Conservation (phyloP, 2,329 filamentous ascomycete species). For the Cladophialophora psammophila region DNA sequence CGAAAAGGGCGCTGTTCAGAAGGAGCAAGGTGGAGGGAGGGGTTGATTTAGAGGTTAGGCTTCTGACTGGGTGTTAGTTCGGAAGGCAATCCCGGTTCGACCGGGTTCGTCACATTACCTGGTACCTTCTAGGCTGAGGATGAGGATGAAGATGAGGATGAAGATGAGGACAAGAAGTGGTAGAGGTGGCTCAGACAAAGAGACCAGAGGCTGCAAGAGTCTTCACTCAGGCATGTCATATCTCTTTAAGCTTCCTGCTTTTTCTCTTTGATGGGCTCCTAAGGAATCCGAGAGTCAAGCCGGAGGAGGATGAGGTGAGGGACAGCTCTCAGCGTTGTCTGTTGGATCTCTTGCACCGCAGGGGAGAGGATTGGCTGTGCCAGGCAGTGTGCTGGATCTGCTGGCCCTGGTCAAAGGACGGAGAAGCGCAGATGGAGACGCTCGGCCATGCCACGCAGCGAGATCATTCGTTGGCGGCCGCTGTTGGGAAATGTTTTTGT, state of each 20-base stretch:
- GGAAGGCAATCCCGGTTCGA: constrained; percentile 13
- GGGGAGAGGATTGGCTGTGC: constrained; percentile 14
- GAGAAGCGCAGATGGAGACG: neutral
- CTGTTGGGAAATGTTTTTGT: constrained; percentile 2
- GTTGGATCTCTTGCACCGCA: neutral
- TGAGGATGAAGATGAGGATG: neutral
- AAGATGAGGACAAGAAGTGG: neutral
- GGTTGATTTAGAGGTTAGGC: neutral
- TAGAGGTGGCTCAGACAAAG: neutral
- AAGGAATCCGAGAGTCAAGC: neutral
- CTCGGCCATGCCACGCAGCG: neutral
- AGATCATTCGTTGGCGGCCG: constrained; percentile 12
- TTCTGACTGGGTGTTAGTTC: neutral
- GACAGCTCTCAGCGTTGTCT: neutral
- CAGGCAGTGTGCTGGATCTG: constrained; percentile 21
- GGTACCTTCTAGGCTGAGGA: neutral
- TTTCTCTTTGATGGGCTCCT: neutral
- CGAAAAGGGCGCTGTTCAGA: constrained; percentile 1
- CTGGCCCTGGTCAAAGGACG: constrained; percentile 7
- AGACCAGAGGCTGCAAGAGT: neutral
- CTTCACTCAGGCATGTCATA: neutral
- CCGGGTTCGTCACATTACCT: neutral
- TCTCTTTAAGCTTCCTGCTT: neutral
- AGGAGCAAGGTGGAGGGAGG: constrained; percentile 9
- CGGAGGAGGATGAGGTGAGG: constrained; percentile 7